A percentile compares a stretch with the other conserved stretches of the same genome.
These are phyloP conservation scores for Aspergillus conjunctus DNA, from an alignment of 495 filamentous ascomycete genomes.

Conservation along the genomic window DNA sequence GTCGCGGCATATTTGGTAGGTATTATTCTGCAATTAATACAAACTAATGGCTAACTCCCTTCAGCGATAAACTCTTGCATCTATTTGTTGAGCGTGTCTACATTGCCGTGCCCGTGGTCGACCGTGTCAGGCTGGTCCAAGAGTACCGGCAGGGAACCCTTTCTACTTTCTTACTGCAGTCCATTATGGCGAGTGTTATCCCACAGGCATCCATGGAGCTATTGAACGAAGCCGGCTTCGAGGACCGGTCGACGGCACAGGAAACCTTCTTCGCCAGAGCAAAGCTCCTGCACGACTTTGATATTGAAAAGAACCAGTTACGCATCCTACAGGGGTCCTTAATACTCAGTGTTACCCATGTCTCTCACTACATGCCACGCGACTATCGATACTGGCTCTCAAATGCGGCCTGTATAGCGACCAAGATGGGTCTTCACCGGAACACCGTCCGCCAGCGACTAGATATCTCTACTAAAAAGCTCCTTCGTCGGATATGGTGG, in stretches of 20 bases:
- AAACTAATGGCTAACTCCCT: not conserved
- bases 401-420: conserved; percentile 7
- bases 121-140: conserved; percentile 6
- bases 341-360: not conserved
- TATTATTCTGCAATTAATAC: not conserved
- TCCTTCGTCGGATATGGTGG: conserved; percentile 6
- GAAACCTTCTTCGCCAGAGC: conserved; percentile 6
- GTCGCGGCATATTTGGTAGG: not conserved
- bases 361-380: conserved; percentile 6
- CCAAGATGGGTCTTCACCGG: conserved; percentile 7
- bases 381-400: conserved; percentile 12
- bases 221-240: not conserved
- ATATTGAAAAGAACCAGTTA: not conserved
- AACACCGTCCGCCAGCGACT: not conserved
- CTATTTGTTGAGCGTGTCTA: conserved; percentile 1
- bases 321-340: not conserved
- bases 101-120: not conserved
- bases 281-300: conserved; percentile 5
- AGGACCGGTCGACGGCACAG: not conserved
- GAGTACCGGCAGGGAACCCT: not conserved
- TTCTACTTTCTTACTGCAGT: conserved; percentile 5
- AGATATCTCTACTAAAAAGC: not conserved
- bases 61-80: not conserved
- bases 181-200: not conserved
- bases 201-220: not conserved